These are phyloP conservation scores for Apiospora sp. DNA, from an alignment of 2,329 filamentous ascomycete species.

Conservation along the genomic window DNA sequence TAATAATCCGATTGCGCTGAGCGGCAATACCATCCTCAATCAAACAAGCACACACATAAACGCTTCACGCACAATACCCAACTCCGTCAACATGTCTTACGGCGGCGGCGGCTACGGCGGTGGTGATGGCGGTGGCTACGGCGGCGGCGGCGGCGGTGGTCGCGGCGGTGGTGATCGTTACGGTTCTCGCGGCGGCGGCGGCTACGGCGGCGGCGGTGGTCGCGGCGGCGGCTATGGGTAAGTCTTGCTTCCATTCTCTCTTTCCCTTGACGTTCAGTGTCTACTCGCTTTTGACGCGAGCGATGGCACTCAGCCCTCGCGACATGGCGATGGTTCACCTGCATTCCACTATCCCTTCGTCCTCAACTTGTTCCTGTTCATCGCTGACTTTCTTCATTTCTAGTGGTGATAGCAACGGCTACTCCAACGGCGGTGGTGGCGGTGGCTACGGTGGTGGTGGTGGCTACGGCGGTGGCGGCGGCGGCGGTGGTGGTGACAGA, in stretches of 20 bases:
- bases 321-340: not conserved
- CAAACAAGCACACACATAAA: constrained; percentile 11
- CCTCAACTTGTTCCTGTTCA: not conserved
- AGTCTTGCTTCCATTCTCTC: constrained; percentile 28
- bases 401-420: constrained; percentile 49
- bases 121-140: constrained; percentile 47
- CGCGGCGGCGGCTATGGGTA: constrained; percentile 48
- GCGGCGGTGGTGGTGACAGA: constrained; percentile 82
- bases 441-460: constrained; percentile 48
- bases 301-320: not conserved
- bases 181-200: constrained; percentile 19
- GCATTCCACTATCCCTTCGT: not conserved
- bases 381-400: not conserved
- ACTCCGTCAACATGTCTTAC: constrained; percentile 70
- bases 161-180: constrained; percentile 25
- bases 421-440: constrained; percentile 59
- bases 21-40: constrained; percentile 28
- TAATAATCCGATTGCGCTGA: constrained; percentile 32
- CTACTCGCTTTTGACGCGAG: not conserved
- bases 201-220: constrained; percentile 49
- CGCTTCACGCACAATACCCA: constrained; percentile 14
- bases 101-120: constrained; percentile 59
- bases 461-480: constrained; percentile 46
- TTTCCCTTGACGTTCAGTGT: constrained; percentile 6
- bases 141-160: constrained; percentile 28